Percentiles rank a stretch among this genome's conserved stretches.
These are phyloP conservation scores for Aspergillus fischeri DNA, from an alignment of 2,329 filamentous ascomycete genomes.

Conservation along the genomic window DNA sequence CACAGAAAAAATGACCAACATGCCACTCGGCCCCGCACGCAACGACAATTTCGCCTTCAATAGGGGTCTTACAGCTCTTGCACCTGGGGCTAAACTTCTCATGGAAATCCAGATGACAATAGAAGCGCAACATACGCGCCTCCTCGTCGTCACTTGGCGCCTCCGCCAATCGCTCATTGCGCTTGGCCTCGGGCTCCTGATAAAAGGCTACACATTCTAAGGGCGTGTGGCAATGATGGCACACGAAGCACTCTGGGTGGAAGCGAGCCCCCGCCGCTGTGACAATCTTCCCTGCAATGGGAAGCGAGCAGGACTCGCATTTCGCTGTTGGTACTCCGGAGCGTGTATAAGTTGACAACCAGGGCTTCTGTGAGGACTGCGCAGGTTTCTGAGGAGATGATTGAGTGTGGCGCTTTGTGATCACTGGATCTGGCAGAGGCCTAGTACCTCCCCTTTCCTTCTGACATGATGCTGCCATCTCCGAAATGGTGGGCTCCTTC, in stretches of 20 bases:
- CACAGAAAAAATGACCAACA: constrained; percentile 97
- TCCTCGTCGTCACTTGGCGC: constrained; percentile 60
- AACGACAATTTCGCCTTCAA: constrained; percentile 89
- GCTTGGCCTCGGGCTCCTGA: constrained; percentile 74
- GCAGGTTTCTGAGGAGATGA: constrained; percentile 32
- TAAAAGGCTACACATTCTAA: constrained; percentile 97
- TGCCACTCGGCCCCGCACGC: constrained; percentile 96
- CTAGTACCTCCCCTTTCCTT: constrained; percentile 7
- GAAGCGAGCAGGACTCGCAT: constrained; percentile 77
- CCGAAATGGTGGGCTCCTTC: constrained; percentile 37
- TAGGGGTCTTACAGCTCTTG: constrained; percentile 94
- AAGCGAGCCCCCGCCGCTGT: constrained; percentile 78
- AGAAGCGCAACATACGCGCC: constrained; percentile 71
- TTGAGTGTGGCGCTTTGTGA: constrained; percentile 14
- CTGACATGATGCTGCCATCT: constrained; percentile 22
- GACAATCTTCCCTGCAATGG: constrained; percentile 88
- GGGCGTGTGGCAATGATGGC: constrained; percentile 78
- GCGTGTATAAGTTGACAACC: constrained; percentile 42
- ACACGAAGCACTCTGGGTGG: constrained; percentile 89
- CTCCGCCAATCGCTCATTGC: constrained; percentile 65
- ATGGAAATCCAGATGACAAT: constrained; percentile 98
- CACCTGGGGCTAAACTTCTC: constrained; percentile 89
- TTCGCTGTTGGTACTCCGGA: constrained; percentile 59
- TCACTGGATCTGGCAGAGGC: constrained; percentile 16
- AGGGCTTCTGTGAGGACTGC: constrained; percentile 35